These are phyloP conservation scores for Annona squamosa DNA, from an alignment of 164 flowering plant genomes.

Conservation along the genomic window DNA sequence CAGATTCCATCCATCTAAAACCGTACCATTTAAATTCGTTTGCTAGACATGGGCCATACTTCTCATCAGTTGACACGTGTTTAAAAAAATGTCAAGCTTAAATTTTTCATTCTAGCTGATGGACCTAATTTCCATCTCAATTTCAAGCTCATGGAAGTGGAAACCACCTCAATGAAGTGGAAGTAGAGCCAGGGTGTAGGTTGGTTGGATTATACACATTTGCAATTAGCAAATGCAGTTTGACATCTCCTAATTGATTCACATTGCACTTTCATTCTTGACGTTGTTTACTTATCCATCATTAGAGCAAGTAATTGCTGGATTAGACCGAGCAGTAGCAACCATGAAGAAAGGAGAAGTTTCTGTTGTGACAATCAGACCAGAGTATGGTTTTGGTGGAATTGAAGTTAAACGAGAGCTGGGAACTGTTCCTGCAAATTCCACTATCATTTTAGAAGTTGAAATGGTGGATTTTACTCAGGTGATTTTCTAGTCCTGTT, in stretches of 20 bases:
- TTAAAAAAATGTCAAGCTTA: not conserved
- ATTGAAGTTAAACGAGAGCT: constrained; percentile 39
- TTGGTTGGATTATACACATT: not conserved
- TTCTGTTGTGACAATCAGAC: constrained; percentile 37
- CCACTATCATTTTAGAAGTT: constrained; percentile 48
- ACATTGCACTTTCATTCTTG: not conserved
- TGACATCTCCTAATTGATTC: not conserved
- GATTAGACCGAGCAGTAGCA: constrained; percentile 48
- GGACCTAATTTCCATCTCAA: too few species aligned
- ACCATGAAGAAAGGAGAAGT: constrained; percentile 67
- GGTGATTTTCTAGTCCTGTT: constrained; percentile 26
- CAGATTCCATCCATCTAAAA: too few species aligned
- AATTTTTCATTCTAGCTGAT: not conserved
- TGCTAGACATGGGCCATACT: not conserved
- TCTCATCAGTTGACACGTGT: not conserved
- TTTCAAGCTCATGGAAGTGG: too few species aligned
- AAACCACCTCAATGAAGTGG: too few species aligned
- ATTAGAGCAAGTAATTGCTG: constrained; percentile 59
- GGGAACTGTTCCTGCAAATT: constrained; percentile 43
- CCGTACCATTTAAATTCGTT: too few species aligned
- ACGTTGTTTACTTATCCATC: constrained; percentile 1
- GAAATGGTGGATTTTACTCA: constrained; percentile 54
- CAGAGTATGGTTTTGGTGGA: constrained; percentile 55
- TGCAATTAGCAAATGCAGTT: not conserved
- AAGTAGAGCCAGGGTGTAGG: not conserved